These are phyloP conservation scores for Vitis cinerea DNA, from an alignment of 164 flowering plant genomes.

Conservation along the genomic window DNA sequence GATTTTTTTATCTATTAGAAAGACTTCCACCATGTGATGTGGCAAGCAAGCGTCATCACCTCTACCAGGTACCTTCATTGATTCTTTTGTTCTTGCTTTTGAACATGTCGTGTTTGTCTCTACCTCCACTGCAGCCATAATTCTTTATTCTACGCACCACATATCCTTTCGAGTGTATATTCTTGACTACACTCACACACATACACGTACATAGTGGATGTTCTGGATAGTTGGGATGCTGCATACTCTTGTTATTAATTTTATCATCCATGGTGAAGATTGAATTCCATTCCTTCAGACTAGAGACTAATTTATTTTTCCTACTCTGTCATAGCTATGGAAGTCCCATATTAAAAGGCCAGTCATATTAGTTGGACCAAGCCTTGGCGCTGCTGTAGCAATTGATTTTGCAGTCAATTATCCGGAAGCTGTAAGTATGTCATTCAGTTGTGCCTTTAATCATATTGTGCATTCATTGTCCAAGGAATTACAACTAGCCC, in stretches of 20 bases:
- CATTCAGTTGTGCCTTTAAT: background rate
- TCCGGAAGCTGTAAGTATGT: conserved; percentile 77
- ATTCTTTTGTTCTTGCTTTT: background rate
- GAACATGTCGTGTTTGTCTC: background rate
- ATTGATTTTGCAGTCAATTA: conserved; percentile 78
- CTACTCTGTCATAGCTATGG: conserved; percentile 55
- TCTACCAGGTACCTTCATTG: conserved; percentile 65
- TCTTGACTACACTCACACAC: too few species aligned
- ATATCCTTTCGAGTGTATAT: too few species aligned
- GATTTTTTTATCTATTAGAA: conserved; percentile 35
- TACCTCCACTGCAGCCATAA: too few species aligned
- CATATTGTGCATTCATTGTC: too few species aligned
- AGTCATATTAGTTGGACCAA: conserved; percentile 86
- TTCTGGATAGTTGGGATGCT: too few species aligned
- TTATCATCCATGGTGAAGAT: too few species aligned
- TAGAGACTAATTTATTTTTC: too few species aligned
- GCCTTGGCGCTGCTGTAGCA: conserved; percentile 98
- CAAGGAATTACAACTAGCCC: too few species aligned
- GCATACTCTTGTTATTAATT: too few species aligned
- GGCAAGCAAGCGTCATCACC: conserved; percentile 79
- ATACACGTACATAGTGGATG: too few species aligned
- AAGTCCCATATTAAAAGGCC: conserved; percentile 72
- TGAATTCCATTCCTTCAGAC: too few species aligned
- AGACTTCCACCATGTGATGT: conserved; percentile 73
- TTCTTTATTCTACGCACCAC: too few species aligned